phyloP scores from a whole-genome alignment of 768 basidiomycete genomes.

The Podaxis sp. region DNA sequence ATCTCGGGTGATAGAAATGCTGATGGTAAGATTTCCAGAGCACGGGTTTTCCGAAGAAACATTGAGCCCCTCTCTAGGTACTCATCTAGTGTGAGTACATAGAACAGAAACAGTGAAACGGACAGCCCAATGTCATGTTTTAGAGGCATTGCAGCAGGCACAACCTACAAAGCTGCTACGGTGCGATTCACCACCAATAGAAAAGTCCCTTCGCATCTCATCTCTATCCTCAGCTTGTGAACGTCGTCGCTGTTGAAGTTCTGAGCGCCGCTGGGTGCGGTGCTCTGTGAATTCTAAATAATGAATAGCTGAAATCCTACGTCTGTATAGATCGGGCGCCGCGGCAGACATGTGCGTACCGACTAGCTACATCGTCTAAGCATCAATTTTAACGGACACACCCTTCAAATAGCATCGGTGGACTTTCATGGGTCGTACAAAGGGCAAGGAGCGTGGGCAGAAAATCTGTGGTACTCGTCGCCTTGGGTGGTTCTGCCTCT shows the following conservation, averaged over 20 bases:
- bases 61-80: not conserved
- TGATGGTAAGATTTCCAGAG: not conserved
- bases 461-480: not conserved
- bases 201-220: not conserved
- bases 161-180: conserved; percentile 16
- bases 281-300: not conserved
- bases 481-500: not conserved
- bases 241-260: conserved; percentile 37
- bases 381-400: not conserved
- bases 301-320: not conserved
- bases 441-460: not conserved
- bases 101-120: not conserved
- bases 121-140: not conserved
- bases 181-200: not conserved
- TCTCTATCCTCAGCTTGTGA: conserved; percentile 15
- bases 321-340: not conserved
- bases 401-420: not conserved
- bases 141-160: conserved; percentile 15
- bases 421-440: not conserved
- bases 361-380: not conserved
- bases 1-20: not conserved
- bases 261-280: conserved; percentile 25
- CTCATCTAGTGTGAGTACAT: not conserved
- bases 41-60: not conserved
- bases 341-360: not conserved